Base-by-base conservation (phyloP, 23 red algal species). In the Porphyridium purpureum region DNA sequence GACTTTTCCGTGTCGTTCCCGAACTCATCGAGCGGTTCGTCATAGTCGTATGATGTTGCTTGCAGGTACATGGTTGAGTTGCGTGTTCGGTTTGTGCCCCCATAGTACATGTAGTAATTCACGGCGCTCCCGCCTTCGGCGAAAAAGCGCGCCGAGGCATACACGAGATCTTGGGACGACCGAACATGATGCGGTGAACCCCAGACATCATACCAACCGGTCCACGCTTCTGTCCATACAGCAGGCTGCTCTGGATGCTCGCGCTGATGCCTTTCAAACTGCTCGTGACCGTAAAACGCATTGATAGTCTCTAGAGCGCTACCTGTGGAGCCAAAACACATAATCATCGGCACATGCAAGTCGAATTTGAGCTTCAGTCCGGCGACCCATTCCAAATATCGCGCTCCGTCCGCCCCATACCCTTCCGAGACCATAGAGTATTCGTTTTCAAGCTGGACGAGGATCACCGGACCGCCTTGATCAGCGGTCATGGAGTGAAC, bases 61-160 rank as follows among this genome's bases (percentile, higher is more conserved):
- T 82, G 76, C 51, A 82, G 48, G 55, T 82, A 82, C 86, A 93
- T 93, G 27, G 69, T 25, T 6, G 31, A 59, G n/a, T n/a, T n/a
- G 4, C 69, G 52, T 0, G 63, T 62, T 58, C 62, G 72, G 46
- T 93, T 81, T 11, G 76, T 93, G 1, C 86, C 86, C 1, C 86
- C 86, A 54, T 68, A 71, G 59, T 67, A 83, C 86, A 93, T 93
- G 62, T 93, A 93, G 50, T 83, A 93, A 61, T 75, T 82, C 24
- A 82, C 36, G 2, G 69, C 86, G 6, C 50, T 57, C 11, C 86
- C 86, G 24, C 86, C 86, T 1, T 24, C 49, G 7, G 86, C 86
- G 23, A 75, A 72, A 54, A 78, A 83, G 27, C 78, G 70, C 7
- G 72, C 64, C 1, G 72, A 64, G 2, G 64, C 52, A 47, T 93